Base-by-base conservation (phyloP, 129 eudicot genomes). In the Smallanthus sonchifolius region DNA sequence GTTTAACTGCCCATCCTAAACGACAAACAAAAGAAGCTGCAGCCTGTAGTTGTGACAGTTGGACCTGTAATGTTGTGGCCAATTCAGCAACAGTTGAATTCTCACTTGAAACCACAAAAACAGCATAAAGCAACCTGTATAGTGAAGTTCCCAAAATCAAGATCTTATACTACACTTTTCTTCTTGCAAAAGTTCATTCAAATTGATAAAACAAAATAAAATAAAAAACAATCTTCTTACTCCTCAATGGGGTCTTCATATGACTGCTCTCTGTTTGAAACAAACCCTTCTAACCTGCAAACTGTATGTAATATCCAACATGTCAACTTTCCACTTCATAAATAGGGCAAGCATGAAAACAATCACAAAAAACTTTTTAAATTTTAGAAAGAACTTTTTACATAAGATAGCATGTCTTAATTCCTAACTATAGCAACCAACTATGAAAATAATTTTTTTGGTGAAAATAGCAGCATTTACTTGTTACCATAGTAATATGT, bases 201-300 rank as follows among this genome's bases (percentile, higher is more conserved):
- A 37, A 37, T 44, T 20, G 19, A 30, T 4, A 39, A 55, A 30
- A 16, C 32, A 51, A 67, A 6, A 65, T 39, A 42, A n/a, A 32
- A 42, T 24, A 45, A 65, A 65, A 65, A 71, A 10, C 61, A 69
- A 66, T 75, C 17, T 24, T 65, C 88, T 86, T 95, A 95, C 99
- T 95, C 99, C 83, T 95, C 99, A 72, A 88, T 95, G 48, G 99
- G 99, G 76, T 95, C 99, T 87, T 95, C 99, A 73, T 95, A 95
- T 6, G 92, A 87, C 86, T 95, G 99, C 87, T 95, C 99, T 84
- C 97, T 85, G 78, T 95, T 95, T 77, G 99, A 95, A 82, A 95
- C 96, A 84, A 95, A 95, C 47, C 99, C 99, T 83, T 95, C 99
- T 57, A 95, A 94, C 85, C 91, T 95, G 79, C 96, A 91, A 66